These are phyloP conservation scores for Vitis riparia DNA, from an alignment of 164 flowering plant genomes.

Conservation along the genomic window DNA sequence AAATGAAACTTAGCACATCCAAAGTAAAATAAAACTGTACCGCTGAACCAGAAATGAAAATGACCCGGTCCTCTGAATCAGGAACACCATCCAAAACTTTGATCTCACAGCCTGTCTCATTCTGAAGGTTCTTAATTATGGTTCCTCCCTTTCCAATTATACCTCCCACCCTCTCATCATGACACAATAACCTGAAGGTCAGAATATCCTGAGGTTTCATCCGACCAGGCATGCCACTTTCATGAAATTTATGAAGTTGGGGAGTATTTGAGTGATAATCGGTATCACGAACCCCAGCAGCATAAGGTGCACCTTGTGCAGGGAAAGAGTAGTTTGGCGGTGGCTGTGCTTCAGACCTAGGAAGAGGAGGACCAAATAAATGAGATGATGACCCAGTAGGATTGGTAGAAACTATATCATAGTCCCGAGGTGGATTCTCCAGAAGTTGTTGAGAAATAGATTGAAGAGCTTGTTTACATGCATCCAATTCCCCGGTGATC, in stretches of 20 bases:
- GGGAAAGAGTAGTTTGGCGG: constrained; percentile 34
- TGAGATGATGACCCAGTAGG: constrained; percentile 42
- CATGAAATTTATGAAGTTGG: constrained; percentile 44
- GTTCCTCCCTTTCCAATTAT: constrained; percentile 91
- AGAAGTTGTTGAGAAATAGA: constrained; percentile 71
- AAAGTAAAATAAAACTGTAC: constrained; percentile 38
- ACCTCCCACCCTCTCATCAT: constrained; percentile 72
- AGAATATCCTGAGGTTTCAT: constrained; percentile 52
- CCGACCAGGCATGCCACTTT: constrained; percentile 37
- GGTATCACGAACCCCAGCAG: constrained; percentile 48
- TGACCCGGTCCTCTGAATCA: constrained; percentile 77
- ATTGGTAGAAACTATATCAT: constrained; percentile 43
- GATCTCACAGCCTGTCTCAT: constrained; percentile 93
- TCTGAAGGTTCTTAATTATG: constrained; percentile 61
- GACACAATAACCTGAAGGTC: constrained; percentile 68
- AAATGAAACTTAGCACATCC: constrained; percentile 1
- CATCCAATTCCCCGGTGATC: constrained; percentile 72
- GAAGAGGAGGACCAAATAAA: constrained; percentile 31
- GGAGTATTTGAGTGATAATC: constrained; percentile 40
- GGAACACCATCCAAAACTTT: constrained; percentile 58
- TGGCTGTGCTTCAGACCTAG: constrained; percentile 37
- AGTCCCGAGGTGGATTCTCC: constrained; percentile 55
- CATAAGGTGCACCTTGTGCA: constrained; percentile 42
- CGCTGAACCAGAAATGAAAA: constrained; percentile 78
- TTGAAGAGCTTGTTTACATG: constrained; percentile 71